A percentile compares a stretch with the other conserved stretches of the same genome.
Evolutionary conservation across 2,329 filamentous ascomycete genomes (phyloP).

Genomic region (Pseudohalonectria lignicola): DNA sequence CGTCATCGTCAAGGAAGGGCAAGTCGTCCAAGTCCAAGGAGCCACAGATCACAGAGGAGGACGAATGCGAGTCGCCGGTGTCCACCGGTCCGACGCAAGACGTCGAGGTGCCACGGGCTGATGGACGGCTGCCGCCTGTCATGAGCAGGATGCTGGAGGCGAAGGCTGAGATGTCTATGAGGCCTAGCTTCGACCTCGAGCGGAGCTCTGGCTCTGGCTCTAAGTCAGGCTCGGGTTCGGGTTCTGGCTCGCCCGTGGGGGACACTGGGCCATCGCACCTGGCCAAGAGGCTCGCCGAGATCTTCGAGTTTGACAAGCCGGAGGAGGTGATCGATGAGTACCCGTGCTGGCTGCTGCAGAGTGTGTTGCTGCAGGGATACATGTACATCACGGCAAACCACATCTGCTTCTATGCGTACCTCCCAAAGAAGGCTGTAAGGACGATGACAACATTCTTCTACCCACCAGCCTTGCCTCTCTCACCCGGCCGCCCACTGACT

Average conservation of each 20-base stretch:
- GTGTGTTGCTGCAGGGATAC: constrained; percentile 83
- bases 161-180: constrained; percentile 48
- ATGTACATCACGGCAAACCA: constrained; percentile 92
- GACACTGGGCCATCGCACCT: constrained; percentile 44
- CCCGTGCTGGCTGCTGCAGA: constrained; percentile 86
- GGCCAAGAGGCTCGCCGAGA: constrained; percentile 64
- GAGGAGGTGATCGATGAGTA: constrained; percentile 90
- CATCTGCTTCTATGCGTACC: constrained; percentile 93
- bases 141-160: constrained; percentile 72
- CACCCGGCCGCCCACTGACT: too few relatives aligned
- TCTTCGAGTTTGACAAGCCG: constrained; percentile 70
- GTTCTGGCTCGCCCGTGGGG: constrained; percentile 22
- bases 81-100: constrained; percentile 4
- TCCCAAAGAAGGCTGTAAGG: constrained; percentile 84
- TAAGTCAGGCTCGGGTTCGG: too few relatives aligned
- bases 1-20: constrained; percentile 15
- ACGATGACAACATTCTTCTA: constrained; percentile 5
- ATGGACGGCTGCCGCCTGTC: constrained; percentile 51
- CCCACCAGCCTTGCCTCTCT: too few relatives aligned
- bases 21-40: constrained; percentile 29
- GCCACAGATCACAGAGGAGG: constrained; percentile 18
- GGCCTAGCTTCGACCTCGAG: constrained; percentile 47
- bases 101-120: constrained; percentile 17
- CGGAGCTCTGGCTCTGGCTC: constrained; percentile 27
- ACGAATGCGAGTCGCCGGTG: constrained; percentile 15